Base-by-base conservation (phyloP, 495 filamentous ascomycete genomes). In the Elaphomyces granulatus region DNA sequence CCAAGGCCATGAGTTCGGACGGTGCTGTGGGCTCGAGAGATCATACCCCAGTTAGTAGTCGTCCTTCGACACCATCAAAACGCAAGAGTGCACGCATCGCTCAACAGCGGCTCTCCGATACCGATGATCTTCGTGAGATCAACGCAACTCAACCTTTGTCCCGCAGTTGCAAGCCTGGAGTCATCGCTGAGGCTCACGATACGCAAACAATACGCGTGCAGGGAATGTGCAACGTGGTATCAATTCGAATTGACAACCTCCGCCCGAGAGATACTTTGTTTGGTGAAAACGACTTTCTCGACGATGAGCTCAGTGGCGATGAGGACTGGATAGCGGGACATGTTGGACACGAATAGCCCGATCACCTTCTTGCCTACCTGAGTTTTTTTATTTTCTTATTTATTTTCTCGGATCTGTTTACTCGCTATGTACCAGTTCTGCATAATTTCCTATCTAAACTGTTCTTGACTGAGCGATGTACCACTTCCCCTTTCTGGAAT, bases 151-250 rank as follows among this genome's bases (percentile, higher is more conserved):
- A 12, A 12, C 23, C 12, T 6, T 28, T 12, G 14, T 32, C 20
- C 14, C 21, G 23, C 8, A 30, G 15, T 30, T 12, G 34, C 36
- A 32, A 20, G 15, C 15, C 12, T 15, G 23, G 6, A 28, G 23
- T 12, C 23, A 28, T 28, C 23, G 12, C 12, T 28, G 23, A 28
- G 12, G 23, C 6, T 12, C 23, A 28, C 12, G 23, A 6, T 12
- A 28, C 12, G 12, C 12, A 6, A 28, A 12, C 23, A 28, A 41
- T 56, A 2, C 62, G 67, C 42, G 58, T 78, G 12, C 86, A 90
- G 34, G 83, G 86, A 1, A 67, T 85, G 67, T 94, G 87, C 56
- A 67, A 86, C 17, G 61, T 74, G 23, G 84, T 94, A n/a, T 72
- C 75, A 33, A 69, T 94, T 33, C 64, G 74, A 15, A 80, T 94